Conservation (phyloP, 176 grass and related monocot species). For the Ensete glaucum region DNA sequence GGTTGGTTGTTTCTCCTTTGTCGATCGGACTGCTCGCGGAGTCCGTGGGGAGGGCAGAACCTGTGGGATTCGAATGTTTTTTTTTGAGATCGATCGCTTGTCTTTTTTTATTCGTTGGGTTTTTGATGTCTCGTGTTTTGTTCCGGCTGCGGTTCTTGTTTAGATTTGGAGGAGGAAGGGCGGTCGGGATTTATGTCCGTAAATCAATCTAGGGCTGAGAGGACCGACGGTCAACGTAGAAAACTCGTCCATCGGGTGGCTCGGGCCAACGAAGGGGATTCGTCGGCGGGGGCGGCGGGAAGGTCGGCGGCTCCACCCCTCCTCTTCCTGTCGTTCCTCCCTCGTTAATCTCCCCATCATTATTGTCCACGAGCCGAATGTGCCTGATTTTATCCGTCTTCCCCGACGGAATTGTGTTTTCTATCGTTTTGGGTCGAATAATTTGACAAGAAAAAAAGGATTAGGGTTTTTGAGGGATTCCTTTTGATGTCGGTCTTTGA, state of each 20-base stretch:
- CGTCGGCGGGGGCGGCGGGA: constrained; percentile 40
- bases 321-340: background rate
- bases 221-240: constrained; percentile 48
- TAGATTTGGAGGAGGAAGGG: constrained; percentile 21
- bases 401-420: background rate
- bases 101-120: constrained; percentile 1
- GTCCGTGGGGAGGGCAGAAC: no score
- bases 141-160: background rate
- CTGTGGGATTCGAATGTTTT: no score
- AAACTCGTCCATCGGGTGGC: constrained; percentile 55
- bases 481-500: constrained; percentile 13
- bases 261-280: constrained; percentile 52
- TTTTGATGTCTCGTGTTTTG: constrained; percentile 10
- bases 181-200: constrained; percentile 64
- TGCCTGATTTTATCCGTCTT: constrained; percentile 7
- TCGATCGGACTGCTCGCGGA: no score
- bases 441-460: background rate
- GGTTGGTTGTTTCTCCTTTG: no score
- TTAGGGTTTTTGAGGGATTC: constrained; percentile 32
- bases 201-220: constrained; percentile 33
- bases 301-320: constrained; percentile 17
- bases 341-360: background rate
- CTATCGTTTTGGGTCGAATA: background rate
- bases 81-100: no score
- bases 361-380: constrained; percentile 48